A percentile compares a stretch with the other conserved stretches of the same genome.
Conservation (phyloP, 1,284 basidiomycete species). For the Leucoagaricus sp. region DNA sequence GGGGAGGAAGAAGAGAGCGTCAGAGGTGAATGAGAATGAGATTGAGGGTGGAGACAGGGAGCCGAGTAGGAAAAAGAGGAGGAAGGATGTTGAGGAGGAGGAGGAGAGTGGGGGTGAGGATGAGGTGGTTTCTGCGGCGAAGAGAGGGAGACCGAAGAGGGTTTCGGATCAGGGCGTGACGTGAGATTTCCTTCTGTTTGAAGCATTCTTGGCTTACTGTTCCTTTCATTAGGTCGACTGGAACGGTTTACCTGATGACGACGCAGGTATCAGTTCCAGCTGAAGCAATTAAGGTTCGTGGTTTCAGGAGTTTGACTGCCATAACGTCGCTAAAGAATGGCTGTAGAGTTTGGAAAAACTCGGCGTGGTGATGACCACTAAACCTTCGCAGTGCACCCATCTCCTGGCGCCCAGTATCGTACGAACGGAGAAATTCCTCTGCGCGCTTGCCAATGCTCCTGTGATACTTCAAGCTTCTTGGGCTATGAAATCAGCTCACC, state of each 20-base stretch:
- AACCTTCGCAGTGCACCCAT: slow-evolving; percentile 73
- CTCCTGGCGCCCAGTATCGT: slow-evolving; percentile 67
- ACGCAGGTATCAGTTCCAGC: slow-evolving; percentile 59
- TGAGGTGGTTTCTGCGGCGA: slow-evolving; percentile 8
- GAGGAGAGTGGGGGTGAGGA: slow-evolving; percentile 16
- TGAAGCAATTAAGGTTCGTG: slow-evolving; percentile 52
- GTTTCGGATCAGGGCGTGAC: neutral
- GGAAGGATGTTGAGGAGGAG: slow-evolving; percentile 12
- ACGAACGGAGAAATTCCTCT: slow-evolving; percentile 84
- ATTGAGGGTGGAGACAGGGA: slow-evolving; percentile 12
- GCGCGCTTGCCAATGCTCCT: slow-evolving; percentile 63
- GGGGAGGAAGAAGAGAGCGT: slow-evolving; percentile 20
- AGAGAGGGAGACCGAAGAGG: slow-evolving; percentile 11
- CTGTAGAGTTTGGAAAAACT: slow-evolving; percentile 60
- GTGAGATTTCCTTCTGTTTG: neutral
- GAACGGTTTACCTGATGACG: slow-evolving; percentile 51
- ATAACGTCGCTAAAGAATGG: no score
- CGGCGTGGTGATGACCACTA: slow-evolving; percentile 62
- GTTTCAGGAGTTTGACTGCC: no score
- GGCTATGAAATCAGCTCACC: slow-evolving; percentile 59
- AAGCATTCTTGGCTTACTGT: neutral
- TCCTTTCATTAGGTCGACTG: slow-evolving; percentile 14
- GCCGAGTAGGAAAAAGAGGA: slow-evolving; percentile 13
- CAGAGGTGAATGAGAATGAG: slow-evolving; percentile 19
- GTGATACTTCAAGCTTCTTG: slow-evolving; percentile 67